These are phyloP conservation scores for Poterioochromonas sp. DNA, from an alignment of 352 stramenopile genomes.

Conservation along the genomic window DNA sequence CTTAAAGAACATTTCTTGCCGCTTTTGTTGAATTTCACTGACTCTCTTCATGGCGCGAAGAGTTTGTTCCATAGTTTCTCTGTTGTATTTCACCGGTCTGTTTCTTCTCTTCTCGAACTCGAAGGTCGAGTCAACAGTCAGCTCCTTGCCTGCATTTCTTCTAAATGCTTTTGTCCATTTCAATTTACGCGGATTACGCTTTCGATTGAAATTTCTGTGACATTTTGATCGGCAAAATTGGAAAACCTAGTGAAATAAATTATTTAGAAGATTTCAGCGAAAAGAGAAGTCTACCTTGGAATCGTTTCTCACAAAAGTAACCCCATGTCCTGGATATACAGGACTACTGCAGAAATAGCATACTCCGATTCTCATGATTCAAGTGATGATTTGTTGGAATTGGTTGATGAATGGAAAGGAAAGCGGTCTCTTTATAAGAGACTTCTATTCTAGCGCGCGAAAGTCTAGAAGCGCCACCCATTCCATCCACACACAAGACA, in stretches of 20 bases:
- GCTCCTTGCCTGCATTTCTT: conserved; percentile 95
- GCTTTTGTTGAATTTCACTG: conserved; percentile 32
- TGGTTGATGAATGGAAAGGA: too few species aligned
- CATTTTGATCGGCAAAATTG: conserved; percentile 99
- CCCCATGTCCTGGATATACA: conserved; percentile 98
- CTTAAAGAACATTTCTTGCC: conserved; percentile 46
- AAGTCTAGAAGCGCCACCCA: too few species aligned
- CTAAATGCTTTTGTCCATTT: conserved; percentile 99
- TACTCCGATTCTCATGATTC: conserved; percentile 90
- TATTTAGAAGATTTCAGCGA: not conserved
- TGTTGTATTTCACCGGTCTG: conserved; percentile 97
- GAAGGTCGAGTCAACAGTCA: conserved; percentile 98
- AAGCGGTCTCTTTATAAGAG: too few species aligned
- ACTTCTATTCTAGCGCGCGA: too few species aligned
- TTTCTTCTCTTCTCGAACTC: conserved; percentile 99
- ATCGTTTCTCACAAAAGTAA: conserved; percentile 98
- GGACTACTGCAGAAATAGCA: conserved; percentile 99
- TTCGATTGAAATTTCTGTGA: conserved; percentile 99
- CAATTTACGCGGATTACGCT: conserved; percentile 98
- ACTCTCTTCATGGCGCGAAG: conserved; percentile 96
- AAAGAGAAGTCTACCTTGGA: conserved; percentile 65
- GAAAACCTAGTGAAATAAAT: conserved; percentile 67
- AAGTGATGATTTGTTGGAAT: too few species aligned
- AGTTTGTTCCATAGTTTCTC: conserved; percentile 95
- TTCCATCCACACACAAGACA: too few species aligned